Base-by-base conservation (phyloP, 2,329 filamentous ascomycete species). In the Rutstroemia sp. region DNA sequence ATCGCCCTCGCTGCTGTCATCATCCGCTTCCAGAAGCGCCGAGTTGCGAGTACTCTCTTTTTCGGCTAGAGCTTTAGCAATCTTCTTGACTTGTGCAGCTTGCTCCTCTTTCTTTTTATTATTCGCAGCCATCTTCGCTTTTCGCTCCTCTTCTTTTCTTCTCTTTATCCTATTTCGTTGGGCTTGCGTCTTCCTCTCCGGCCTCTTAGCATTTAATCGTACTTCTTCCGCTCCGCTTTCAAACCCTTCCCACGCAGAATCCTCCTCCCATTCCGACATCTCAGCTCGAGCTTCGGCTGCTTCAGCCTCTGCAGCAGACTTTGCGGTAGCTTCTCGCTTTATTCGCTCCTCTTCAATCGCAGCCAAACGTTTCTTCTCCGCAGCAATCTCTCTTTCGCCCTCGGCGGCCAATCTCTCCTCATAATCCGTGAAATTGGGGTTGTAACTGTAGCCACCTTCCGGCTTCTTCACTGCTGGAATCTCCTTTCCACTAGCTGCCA, bases 81-180 rank as follows among this genome's bases (percentile, higher is more conserved):
- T 83, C 68, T 85, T 79, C 71, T 86, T 86, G 66, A 92, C 83
- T 51, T 82, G 78, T 66, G 85, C 80, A 51, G 83, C 78, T 72
- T 96, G 89, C 61, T 81, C 80, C 59, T 87, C 82, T 66, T 85
- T 86, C 62, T 83, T 81, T 72, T 88, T 90, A 72, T 87, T 83
- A 65, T 86, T 82, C 25, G 82, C 82, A 62, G 92, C 87, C 74
- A 91, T 88, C 69, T 84, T 90, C 21, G 82, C 81, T 61, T 83
- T 77, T 48, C 85, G 80, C 74, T 96, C 92, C 53, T 89, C 88
- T 68, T 92, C 90, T 75, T 96, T 96, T 70, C 90, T 84, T 61
- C 90, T 81, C 77, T 92, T 90, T 67, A 88, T 86, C 71, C 87
- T 91, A 75, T 97, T 97, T 60, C 91, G 80, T 72, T 97, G 89